These are phyloP conservation scores for Mycena galericulata DNA, from an alignment of 768 basidiomycete species.

Conservation along the genomic window DNA sequence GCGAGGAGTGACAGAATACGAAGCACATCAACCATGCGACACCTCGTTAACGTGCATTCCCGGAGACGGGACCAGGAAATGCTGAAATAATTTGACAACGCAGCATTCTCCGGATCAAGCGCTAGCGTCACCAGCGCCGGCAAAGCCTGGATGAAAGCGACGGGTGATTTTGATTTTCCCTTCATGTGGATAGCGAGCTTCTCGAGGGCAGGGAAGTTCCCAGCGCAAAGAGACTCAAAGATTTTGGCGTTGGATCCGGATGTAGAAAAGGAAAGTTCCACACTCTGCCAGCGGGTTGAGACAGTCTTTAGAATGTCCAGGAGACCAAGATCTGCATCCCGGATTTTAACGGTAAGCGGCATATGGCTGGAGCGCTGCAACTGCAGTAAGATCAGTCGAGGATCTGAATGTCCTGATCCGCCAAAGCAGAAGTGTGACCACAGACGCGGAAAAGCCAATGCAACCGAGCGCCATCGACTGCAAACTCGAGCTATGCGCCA, in stretches of 20 bases:
- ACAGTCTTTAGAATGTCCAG: neutral
- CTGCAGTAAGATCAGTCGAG: neutral
- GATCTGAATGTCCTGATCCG: neutral
- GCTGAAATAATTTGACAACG: neutral
- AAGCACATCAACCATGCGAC: neutral
- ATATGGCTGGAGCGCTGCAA: neutral
- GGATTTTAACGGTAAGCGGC: neutral
- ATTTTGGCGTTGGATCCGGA: neutral
- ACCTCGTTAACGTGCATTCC: neutral
- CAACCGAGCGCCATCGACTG: slow-evolving; percentile 16
- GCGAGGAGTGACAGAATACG: slow-evolving; percentile 4
- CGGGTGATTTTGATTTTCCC: too few species aligned
- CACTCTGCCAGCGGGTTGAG: slow-evolving; percentile 6
- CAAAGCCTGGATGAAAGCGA: neutral
- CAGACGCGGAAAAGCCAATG: neutral
- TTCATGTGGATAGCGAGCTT: too few species aligned
- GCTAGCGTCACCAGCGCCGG: neutral
- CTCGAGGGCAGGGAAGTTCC: too few species aligned
- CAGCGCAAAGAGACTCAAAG: neutral
- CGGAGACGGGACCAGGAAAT: slow-evolving; percentile 14
- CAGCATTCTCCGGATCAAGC: neutral
- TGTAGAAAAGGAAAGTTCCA: too few species aligned
- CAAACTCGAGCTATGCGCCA: slow-evolving; percentile 7
- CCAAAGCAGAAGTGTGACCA: neutral
- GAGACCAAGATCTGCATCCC: neutral